Evolutionary conservation across 768 basidiomycete genomes (phyloP), one percentile per base, ranked within the genome.

Genomic region (Pluteus cervinus): DNA sequence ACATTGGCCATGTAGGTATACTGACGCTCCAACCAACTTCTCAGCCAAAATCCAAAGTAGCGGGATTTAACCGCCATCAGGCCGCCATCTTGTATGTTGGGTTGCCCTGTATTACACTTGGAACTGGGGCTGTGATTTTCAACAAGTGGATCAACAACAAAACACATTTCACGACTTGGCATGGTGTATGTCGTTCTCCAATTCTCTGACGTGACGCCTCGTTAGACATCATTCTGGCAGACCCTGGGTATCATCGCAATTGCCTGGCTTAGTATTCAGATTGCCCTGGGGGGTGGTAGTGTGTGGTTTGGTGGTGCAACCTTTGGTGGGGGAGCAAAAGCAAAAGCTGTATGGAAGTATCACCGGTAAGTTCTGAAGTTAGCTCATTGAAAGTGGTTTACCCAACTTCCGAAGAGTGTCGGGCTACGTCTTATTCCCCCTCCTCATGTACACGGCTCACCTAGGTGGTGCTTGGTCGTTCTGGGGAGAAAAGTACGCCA

Each of bases 261-360:
- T 30, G 43, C 55, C 7, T 86, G 82, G 83, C 58, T 88, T 29
- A 17, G 77, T 11, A 39, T 71, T 22, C 86, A 90, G 49, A 59
- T 74, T 5, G 39, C 66, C 7, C 12, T 88, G 1, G 88, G 88
- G 4, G 84, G 68, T 3, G 78, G 74, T n/a, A 85, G 81, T 34
- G 83, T 87, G 11, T 88, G 86, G 86, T 79, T 70, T 43, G 68
- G 62, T 5, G 87, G 87, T 8, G 67, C 66, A 11, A 64, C 67
- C 1, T 84, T 89, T 51, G 86, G 87, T 4, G 85, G 86, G 1
- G 78, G 74, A 10, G 56, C 65, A 29, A 80, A 74, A 53, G 85
- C 86, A 10, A 90, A 86, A 55, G 54, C 62, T 1, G 41, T 89
- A 14, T 91, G 87, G 82, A 91, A 89, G 54, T 90, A 86, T 46